These are phyloP conservation scores for Cryptococcus sp. DNA, from an alignment of 1,284 basidiomycete genomes.

Conservation along the genomic window DNA sequence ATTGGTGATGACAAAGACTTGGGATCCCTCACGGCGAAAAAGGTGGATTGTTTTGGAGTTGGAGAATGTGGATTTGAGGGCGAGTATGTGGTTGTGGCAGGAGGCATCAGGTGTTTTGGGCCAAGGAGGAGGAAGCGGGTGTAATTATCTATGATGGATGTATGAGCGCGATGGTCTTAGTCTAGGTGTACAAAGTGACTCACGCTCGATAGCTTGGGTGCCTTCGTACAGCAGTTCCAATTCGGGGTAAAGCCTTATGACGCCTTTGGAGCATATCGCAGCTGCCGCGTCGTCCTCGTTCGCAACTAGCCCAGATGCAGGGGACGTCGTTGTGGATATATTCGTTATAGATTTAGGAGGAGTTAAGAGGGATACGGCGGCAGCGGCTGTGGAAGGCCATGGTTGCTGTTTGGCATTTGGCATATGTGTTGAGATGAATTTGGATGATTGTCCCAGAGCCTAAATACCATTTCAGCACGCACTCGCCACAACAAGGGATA, in stretches of 20 bases:
- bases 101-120: too few relatives aligned
- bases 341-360: too few relatives aligned
- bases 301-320: constrained; percentile 9
- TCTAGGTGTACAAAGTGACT: constrained; percentile 14
- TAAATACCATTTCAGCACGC: constrained; percentile 6
- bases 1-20: too few relatives aligned
- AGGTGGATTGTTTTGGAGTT: too few relatives aligned
- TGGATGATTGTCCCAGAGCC: constrained; percentile 50
- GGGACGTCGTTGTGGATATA: background rate
- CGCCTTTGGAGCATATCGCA: constrained; percentile 47
- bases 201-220: constrained; percentile 45
- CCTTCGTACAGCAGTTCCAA: constrained; percentile 43
- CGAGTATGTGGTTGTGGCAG: too few relatives aligned
- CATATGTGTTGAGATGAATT: constrained; percentile 34
- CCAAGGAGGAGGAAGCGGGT: constrained; percentile 44
- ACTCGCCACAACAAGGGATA: too few relatives aligned
- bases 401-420: constrained; percentile 34
- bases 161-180: too few relatives aligned
- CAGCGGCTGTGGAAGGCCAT: constrained; percentile 47
- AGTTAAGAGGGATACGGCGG: constrained; percentile 36
- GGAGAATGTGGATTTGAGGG: too few relatives aligned
- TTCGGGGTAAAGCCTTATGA: constrained; percentile 28
- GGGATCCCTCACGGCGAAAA: too few relatives aligned
- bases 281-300: constrained; percentile 29
- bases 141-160: constrained; percentile 39